Evolutionary conservation across 2,329 filamentous ascomycete genomes (phyloP), one percentile per base, ranked within the genome.

Genomic region (Colletotrichum sublineola): DNA sequence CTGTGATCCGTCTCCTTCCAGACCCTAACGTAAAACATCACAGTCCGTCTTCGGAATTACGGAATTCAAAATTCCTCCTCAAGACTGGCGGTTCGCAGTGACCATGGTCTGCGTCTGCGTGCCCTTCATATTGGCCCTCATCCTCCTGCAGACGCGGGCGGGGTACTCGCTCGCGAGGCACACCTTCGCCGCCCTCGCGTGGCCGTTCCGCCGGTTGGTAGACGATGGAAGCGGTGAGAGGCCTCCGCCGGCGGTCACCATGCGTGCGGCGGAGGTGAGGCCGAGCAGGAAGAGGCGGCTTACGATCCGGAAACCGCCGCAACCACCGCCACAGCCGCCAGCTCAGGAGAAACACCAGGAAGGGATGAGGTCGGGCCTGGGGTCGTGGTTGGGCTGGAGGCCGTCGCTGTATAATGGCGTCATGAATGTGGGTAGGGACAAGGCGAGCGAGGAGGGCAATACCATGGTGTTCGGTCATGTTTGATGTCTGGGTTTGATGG

Each of bases 71-170:
- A 82, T 84, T 53, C 76, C 82, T 1, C 79, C 82, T 9, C 75
- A 79, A 1, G 84, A 87, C 77, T 86, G 83, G 81, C 79, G 80
- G 14, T 87, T 87, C 72, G 78, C 82, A 24, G 77, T 85, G 18
- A 92, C 88, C 78, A 95, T 94, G 76, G 92, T 91, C 8, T 90
- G 89, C 79, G 91, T 87, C 55, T 87, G 85, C 77, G 81, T 87
- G 2, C 86, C 85, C 31, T 87, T 87, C 75, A 84, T 87, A 76
- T 73, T 86, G 33, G 78, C 86, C 31, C 82, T 87, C 68, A 81
- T 84, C 46, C 79, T 86, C 40, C 78, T 87, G 44, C 85, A 87
- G 67, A 85, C 82, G 8, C 80, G 81, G 36, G 78, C 79, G 29
- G 84, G 73, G 11, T 74, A 73, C 40, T 67, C 71, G 14, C 57